Percentiles rank a stretch among this genome's conserved stretches.
phyloP scores from a whole-genome alignment of 164 flowering plant species.

The Annona squamosa region DNA sequence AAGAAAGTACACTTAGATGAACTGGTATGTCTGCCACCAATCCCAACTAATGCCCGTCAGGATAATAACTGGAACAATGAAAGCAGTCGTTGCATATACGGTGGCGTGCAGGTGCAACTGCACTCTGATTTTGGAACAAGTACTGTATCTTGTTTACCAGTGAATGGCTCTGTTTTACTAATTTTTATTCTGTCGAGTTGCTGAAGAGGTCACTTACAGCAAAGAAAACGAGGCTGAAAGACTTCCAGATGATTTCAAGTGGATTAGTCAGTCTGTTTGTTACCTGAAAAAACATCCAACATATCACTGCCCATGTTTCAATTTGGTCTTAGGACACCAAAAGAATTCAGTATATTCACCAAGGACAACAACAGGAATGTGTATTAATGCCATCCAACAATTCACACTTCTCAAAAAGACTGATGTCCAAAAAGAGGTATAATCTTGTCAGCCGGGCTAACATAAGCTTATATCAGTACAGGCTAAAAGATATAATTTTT shows the following conservation, averaged over 20 bases:
- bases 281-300: constrained; percentile 34
- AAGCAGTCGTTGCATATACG: not conserved
- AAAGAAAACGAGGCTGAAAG: constrained; percentile 92
- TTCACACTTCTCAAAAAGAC: no score
- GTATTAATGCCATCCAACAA: no score
- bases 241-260: constrained; percentile 86
- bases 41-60: not conserved
- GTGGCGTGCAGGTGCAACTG: not conserved
- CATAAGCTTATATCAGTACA: no score
- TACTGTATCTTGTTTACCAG: not conserved
- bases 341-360: not conserved
- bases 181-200: not conserved
- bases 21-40: not conserved
- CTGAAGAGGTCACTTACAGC: constrained; percentile 52
- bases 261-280: constrained; percentile 72
- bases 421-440: no score
- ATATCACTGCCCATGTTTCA: not conserved
- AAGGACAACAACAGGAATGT: no score
- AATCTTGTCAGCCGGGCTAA: no score
- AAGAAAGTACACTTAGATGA: not conserved
- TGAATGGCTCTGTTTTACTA: not conserved
- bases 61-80: not conserved
- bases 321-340: not conserved
- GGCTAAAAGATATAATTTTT: no score
- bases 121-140: not conserved